Percentiles rank a stretch among this genome's conserved stretches.
Conservation (phyloP, 2,329 filamentous ascomycete species). For the Macrophomina tecta region DNA sequence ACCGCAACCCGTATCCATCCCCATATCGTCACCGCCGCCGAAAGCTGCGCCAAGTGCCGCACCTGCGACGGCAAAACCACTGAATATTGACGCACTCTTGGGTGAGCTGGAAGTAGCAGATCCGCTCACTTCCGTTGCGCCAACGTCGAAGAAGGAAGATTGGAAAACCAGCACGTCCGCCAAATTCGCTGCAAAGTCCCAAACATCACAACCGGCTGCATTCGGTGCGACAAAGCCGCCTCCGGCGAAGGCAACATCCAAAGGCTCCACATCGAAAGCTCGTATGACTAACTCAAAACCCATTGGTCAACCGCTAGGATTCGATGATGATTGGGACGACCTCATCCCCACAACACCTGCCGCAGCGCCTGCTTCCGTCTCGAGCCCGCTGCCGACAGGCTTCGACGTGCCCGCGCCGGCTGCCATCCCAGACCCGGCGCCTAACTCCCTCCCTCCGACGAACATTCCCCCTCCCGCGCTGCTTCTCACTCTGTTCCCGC, state of each 20-base stretch:
- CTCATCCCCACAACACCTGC: slow-evolving; percentile 35
- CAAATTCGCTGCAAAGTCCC: slow-evolving; percentile 21
- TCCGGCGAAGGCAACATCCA: slow-evolving; percentile 33
- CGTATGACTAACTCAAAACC: slow-evolving; percentile 9
- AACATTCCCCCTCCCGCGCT: slow-evolving; percentile 90
- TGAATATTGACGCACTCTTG: slow-evolving; percentile 23
- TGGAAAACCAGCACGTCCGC: slow-evolving; percentile 26
- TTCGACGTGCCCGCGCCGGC: slow-evolving; percentile 5
- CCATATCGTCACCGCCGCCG: slow-evolving; percentile 27
- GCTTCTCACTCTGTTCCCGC: slow-evolving; percentile 76
- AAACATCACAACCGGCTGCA: background rate
- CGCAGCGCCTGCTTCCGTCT: slow-evolving; percentile 24
- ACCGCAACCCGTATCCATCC: background rate
- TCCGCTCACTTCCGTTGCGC: slow-evolving; percentile 19
- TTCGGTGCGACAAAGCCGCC: slow-evolving; percentile 35
- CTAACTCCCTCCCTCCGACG: slow-evolving; percentile 65
- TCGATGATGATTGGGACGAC: slow-evolving; percentile 45
- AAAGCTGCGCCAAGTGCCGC: slow-evolving; percentile 31
- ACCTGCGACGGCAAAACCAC: background rate
- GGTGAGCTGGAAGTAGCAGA: slow-evolving; percentile 19
- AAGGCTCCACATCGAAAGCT: slow-evolving; percentile 25
- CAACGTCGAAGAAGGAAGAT: slow-evolving; percentile 20
- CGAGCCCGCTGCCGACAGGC: background rate
- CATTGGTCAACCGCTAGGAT: background rate
- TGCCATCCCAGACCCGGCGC: slow-evolving; percentile 31